Conservation (phyloP, 345 rosid genomes). For the Citrus australasica region DNA sequence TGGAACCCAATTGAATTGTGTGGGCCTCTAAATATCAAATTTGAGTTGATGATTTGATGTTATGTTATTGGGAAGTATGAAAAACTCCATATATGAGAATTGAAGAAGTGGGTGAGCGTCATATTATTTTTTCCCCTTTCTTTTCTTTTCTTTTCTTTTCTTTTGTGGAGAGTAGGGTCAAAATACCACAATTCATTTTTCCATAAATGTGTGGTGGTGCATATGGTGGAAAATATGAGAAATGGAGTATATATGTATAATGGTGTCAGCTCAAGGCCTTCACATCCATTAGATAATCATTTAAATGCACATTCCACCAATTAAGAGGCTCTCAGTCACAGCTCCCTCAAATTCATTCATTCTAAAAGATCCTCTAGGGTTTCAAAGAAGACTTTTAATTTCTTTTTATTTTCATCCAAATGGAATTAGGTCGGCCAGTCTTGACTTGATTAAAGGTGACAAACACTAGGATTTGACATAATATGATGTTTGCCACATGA, state of each 20-base stretch:
- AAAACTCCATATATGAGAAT: constrained; percentile 35
- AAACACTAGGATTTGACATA: constrained; percentile 26
- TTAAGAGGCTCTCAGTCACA: constrained; percentile 30
- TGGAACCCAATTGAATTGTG: constrained; percentile 35
- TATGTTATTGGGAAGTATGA: constrained; percentile 28
- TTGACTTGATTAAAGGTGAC: constrained; percentile 32
- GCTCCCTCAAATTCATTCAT: not conserved
- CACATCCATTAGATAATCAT: constrained; percentile 23
- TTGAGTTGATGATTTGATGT: constrained; percentile 39
- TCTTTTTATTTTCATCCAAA: not conserved
- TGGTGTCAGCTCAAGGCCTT: constrained; percentile 31
- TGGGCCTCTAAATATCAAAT: constrained; percentile 7
- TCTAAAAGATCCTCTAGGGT: not conserved
- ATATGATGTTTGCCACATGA: constrained; percentile 30
- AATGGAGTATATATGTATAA: not conserved
- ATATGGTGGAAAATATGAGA: constrained; percentile 15
- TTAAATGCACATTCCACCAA: constrained; percentile 45
- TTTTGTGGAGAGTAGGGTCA: constrained; percentile 51
- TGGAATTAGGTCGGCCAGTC: constrained; percentile 41
- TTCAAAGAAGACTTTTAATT: not conserved
- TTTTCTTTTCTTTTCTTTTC: no score
- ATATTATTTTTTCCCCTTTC: constrained; percentile 9
- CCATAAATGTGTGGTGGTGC: constrained; percentile 30
- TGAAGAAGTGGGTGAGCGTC: constrained; percentile 31
- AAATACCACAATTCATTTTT: constrained; percentile 39